Evolutionary conservation across 2,329 filamentous ascomycete species (phyloP).

Genomic region (Pochonia chlamydosporia): DNA sequence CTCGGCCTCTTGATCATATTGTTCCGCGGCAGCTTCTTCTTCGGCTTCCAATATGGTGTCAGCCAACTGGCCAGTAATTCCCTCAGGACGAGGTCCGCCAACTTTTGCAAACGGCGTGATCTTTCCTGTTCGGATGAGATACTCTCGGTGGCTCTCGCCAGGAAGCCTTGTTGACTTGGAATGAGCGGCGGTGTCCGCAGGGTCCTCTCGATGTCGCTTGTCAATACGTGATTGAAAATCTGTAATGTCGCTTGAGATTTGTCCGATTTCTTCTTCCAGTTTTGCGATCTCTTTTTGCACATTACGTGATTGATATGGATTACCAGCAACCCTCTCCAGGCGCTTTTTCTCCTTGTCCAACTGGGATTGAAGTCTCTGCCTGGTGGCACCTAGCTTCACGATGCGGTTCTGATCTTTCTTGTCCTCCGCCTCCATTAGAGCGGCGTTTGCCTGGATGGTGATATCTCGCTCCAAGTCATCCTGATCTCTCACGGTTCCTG

Average conservation of each 20-base stretch:
- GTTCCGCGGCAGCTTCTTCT: slow-evolving; percentile 50
- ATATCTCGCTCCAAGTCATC: slow-evolving; percentile 90
- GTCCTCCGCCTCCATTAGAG: slow-evolving; percentile 56
- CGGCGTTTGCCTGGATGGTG: slow-evolving; percentile 53
- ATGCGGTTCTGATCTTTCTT: slow-evolving; percentile 59
- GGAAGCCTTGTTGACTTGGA: slow-evolving; percentile 56
- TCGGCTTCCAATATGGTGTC: slow-evolving; percentile 79
- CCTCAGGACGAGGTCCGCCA: slow-evolving; percentile 54
- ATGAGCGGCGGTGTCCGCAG: slow-evolving; percentile 35
- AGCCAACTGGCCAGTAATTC: slow-evolving; percentile 63
- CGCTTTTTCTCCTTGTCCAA: slow-evolving; percentile 49
- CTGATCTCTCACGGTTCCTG: slow-evolving; percentile 72
- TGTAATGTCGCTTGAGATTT: slow-evolving; percentile 64
- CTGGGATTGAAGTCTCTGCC: slow-evolving; percentile 57
- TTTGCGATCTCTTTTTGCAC: slow-evolving; percentile 61
- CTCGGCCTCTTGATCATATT: slow-evolving; percentile 34
- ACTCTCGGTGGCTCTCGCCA: slow-evolving; percentile 81
- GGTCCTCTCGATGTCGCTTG: slow-evolving; percentile 54
- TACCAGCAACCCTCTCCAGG: slow-evolving; percentile 36
- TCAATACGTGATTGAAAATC: slow-evolving; percentile 80
- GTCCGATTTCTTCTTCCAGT: slow-evolving; percentile 57
- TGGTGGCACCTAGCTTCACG: slow-evolving; percentile 47
- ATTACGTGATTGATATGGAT: slow-evolving; percentile 47
- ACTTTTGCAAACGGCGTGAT: slow-evolving; percentile 92
- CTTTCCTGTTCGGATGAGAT: slow-evolving; percentile 90